A percentile compares a stretch with the other conserved stretches of the same genome.
Evolutionary conservation across 345 rosid genomes (phyloP).

Genomic region (Lagerstroemia speciosa): DNA sequence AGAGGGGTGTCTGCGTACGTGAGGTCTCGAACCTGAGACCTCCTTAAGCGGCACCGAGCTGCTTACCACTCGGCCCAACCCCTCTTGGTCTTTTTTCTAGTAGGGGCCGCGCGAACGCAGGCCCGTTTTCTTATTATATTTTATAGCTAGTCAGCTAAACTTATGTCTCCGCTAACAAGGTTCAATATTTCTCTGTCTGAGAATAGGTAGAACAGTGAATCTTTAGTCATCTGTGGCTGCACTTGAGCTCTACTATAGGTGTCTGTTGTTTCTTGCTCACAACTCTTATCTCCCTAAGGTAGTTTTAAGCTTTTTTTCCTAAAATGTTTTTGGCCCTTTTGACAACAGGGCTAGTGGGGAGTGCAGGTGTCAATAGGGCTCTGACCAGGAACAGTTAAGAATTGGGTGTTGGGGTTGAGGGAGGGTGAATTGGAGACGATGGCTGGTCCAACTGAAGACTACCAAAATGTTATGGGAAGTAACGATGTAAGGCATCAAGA

Average conservation of each 20-base stretch:
- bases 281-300: not conserved
- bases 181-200: not conserved
- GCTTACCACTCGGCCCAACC: too few relatives aligned
- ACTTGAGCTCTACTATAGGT: not conserved
- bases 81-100: too few relatives aligned
- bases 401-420: slow-evolving; percentile 1
- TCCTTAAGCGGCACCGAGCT: too few relatives aligned
- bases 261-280: slow-evolving; percentile 1
- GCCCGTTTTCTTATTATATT: too few relatives aligned
- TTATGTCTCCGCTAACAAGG: not conserved
- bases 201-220: slow-evolving; percentile 1
- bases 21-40: too few relatives aligned
- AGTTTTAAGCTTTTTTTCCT: not conserved
- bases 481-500: slow-evolving; percentile 10
- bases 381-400: slow-evolving; percentile 8
- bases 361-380: not conserved
- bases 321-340: not conserved
- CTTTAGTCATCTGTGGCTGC: not conserved
- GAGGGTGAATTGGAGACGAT: slow-evolving; percentile 1
- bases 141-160: too few relatives aligned
- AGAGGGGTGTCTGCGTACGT: too few relatives aligned
- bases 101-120: too few relatives aligned
- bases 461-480: slow-evolving; percentile 12
- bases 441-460: slow-evolving; percentile 15
- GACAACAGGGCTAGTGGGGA: not conserved